These are phyloP conservation scores for Erysiphe neolycopersici DNA, from an alignment of 2,329 filamentous ascomycete species.

Conservation along the genomic window DNA sequence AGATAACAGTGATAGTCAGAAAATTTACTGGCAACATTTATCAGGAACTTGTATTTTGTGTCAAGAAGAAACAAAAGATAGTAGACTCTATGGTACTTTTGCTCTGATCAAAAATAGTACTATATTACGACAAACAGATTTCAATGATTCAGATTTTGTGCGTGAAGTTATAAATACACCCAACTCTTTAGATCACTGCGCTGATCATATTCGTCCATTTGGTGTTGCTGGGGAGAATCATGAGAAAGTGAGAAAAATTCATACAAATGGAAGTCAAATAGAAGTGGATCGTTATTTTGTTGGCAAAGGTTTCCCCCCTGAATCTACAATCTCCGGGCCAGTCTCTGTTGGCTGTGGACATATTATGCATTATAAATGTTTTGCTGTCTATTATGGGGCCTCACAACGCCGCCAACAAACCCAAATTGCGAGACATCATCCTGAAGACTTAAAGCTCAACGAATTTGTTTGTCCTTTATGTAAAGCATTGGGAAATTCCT, in stretches of 20 bases:
- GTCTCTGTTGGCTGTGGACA: slow-evolving; percentile 84
- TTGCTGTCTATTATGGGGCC: slow-evolving; percentile 70
- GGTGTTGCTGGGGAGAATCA: slow-evolving; percentile 76
- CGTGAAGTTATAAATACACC: slow-evolving; percentile 60
- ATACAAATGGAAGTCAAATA: slow-evolving; percentile 42
- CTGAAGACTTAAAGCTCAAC: slow-evolving; percentile 49
- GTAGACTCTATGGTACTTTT: slow-evolving; percentile 75
- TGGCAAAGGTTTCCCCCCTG: slow-evolving; percentile 63
- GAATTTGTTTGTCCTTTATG: slow-evolving; percentile 94
- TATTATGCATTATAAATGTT: slow-evolving; percentile 95
- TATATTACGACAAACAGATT: slow-evolving; percentile 65
- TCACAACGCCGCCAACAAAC: slow-evolving; percentile 63
- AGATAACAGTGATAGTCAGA: slow-evolving; percentile 35
- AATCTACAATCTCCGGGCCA: slow-evolving; percentile 40
- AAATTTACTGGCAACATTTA: slow-evolving; percentile 71
- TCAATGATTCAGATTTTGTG: slow-evolving; percentile 58
- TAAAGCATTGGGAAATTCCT: slow-evolving; percentile 86
- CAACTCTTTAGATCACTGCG: slow-evolving; percentile 56
- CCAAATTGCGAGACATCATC: slow-evolving; percentile 85
- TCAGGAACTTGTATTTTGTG: slow-evolving; percentile 84
- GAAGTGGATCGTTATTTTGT: slow-evolving; percentile 54
- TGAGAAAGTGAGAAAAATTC: slow-evolving; percentile 47
- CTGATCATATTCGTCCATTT: slow-evolving; percentile 63
- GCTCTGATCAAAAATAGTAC: slow-evolving; percentile 66
- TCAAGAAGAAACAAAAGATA: slow-evolving; percentile 84